Evolutionary conservation across 2,329 filamentous ascomycete genomes (phyloP), one percentile per base, ranked within the genome.

Genomic region (Cadophora sp.): DNA sequence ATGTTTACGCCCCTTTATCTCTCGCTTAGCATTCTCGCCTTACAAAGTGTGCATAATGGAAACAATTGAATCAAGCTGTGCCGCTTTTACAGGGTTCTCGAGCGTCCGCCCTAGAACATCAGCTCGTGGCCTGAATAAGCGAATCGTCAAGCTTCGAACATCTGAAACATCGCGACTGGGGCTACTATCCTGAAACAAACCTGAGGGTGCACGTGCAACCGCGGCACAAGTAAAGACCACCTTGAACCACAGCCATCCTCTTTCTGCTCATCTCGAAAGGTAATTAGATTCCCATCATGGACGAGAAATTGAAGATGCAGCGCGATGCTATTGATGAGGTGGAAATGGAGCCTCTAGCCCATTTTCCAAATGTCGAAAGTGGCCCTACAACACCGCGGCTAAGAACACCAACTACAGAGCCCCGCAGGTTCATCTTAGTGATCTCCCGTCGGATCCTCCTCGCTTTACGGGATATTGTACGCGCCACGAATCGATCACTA

Each of bases 251-350:
- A n/a, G n/a, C n/a, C n/a, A n/a, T n/a, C n/a, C 22, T 19, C n/a
- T 14, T 34, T 24, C 19, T 1, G 8, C 2, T 43, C 14, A 50
- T 22, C 43, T 50, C 16, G 9, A 29, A 8, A 8, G 19, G 6
- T 24, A 26, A 12, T 9, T 27, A 19, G 12, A 63, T 29, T 53
- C 12, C 8, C 14, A 40, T 22, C 3, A 51, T 53, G 31, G 61
- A 63, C 27, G 46, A 50, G 27, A 55, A 65, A 65, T 43, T 9
- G n/a, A 34, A 60, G n/a, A 65, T 65, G 63, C 53, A 37, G 53
- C 63, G n/a, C 3, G 62, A 60, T 55, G 50, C 34, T 22, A 48
- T 40, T 24, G 53, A 60, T 31, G 53, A 65, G 19, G 40, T 51
- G 19, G 63, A 65, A 26, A 34, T 60, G 63, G 63, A 60, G 51